Percentiles rank a stretch among this genome's conserved stretches.
phyloP scores from a whole-genome alignment of 2,329 filamentous ascomycete genomes.

The Talaromyces sp. region DNA sequence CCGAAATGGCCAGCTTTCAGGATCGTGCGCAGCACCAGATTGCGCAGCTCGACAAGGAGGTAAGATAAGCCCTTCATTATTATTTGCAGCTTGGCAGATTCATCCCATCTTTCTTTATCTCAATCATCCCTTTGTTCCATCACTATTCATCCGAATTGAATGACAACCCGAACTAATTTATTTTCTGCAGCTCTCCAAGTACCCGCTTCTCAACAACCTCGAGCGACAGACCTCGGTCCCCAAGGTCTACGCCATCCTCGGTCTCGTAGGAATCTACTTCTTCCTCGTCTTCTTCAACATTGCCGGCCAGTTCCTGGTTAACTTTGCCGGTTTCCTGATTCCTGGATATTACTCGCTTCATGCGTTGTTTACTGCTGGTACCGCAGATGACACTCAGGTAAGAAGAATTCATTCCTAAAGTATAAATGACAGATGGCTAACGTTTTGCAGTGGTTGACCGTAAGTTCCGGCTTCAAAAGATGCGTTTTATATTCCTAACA shows the following conservation, averaged over 20 bases:
- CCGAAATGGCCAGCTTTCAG: slow-evolving; percentile 48
- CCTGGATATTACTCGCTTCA: slow-evolving; percentile 63
- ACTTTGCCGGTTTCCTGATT: slow-evolving; percentile 61
- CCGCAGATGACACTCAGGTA: slow-evolving; percentile 61
- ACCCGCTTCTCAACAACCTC: slow-evolving; percentile 62
- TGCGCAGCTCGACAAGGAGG: slow-evolving; percentile 65
- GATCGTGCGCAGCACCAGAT: slow-evolving; percentile 60
- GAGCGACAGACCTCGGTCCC: slow-evolving; percentile 64
- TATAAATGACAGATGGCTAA: slow-evolving; percentile 20
- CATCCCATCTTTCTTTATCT: background rate
- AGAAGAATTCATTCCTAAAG: slow-evolving; percentile 24
- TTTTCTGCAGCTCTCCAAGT: slow-evolving; percentile 56
- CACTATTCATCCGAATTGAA: background rate
- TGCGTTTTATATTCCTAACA: background rate
- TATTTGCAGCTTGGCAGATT: background rate
- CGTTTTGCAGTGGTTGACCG: slow-evolving; percentile 54
- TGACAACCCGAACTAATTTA: background rate
- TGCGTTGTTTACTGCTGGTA: slow-evolving; percentile 57
- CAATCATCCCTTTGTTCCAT: background rate
- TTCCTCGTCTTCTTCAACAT: slow-evolving; percentile 70
- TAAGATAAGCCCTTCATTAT: slow-evolving; percentile 30
- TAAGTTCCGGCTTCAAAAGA: slow-evolving; percentile 26
- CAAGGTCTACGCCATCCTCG: slow-evolving; percentile 63
- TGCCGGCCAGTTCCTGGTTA: slow-evolving; percentile 63
- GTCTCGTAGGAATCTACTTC: slow-evolving; percentile 61